Conservation (phyloP, 345 rosid species). For the Pistacia atlantica region DNA sequence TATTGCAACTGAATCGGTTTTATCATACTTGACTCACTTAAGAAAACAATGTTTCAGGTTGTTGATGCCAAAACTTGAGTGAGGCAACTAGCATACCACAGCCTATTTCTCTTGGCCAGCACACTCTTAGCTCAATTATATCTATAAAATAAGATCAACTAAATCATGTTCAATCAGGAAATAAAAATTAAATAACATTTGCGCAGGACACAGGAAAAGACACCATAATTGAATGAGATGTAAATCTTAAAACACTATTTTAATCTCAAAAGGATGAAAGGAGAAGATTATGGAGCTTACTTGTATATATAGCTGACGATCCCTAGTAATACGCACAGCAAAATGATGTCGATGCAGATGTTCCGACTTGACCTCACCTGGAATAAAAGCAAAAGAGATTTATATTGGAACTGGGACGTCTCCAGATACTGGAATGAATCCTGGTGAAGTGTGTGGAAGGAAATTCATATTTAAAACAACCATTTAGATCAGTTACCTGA, state of each 20-base stretch:
- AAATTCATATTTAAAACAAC: background rate
- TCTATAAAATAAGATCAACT: background rate
- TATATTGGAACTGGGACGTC: slow-evolving; percentile 9
- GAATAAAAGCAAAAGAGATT: slow-evolving; percentile 12
- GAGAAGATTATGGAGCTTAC: slow-evolving; percentile 41
- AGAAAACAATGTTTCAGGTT: background rate
- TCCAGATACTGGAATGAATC: background rate
- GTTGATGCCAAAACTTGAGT: background rate
- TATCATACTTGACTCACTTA: background rate
- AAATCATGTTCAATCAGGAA: background rate
- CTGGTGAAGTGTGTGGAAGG: background rate
- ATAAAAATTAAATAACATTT: background rate
- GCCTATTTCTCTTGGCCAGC: background rate
- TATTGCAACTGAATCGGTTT: background rate
- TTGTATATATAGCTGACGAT: slow-evolving; percentile 69
- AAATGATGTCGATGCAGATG: slow-evolving; percentile 76
- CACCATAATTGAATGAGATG: background rate
- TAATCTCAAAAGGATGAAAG: background rate
- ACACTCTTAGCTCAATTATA: background rate
- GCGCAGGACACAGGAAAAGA: background rate
- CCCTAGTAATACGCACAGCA: slow-evolving; percentile 71
- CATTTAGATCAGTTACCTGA: slow-evolving; percentile 44
- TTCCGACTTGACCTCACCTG: slow-evolving; percentile 79
- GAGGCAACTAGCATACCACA: background rate
- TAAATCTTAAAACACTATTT: slow-evolving; percentile 3